Evolutionary conservation across 163 green algal species (phyloP).

Genomic region (Trebouxia gelatinosa): DNA sequence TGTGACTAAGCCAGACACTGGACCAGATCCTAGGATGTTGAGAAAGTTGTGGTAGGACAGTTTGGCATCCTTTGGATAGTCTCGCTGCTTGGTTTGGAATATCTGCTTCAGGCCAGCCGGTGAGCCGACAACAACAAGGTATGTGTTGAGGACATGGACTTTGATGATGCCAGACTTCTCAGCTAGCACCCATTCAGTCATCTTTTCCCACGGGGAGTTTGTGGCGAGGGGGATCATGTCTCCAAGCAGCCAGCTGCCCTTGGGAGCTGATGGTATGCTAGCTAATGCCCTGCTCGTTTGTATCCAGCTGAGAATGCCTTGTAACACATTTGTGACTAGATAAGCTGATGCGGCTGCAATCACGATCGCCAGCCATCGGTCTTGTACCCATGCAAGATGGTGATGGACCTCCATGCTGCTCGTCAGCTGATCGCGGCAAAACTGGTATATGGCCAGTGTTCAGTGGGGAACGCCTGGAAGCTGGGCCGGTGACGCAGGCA

Average conservation of each 20-base stretch:
- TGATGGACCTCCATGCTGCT: no score
- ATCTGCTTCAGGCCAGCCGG: conserved; percentile 75
- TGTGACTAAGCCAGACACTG: conserved; percentile 85
- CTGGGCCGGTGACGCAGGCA: no score
- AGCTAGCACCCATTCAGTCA: conserved; percentile 58
- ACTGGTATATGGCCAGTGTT: no score
- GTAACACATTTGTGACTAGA: background rate
- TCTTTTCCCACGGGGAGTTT: conserved; percentile 60
- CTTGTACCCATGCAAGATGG: no score
- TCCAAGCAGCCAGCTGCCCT: conserved; percentile 8
- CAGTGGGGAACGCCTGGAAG: no score
- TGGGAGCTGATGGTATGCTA: background rate
- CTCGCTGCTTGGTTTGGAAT: conserved; percentile 79
- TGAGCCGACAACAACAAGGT: conserved; percentile 70
- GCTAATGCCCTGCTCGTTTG: conserved; percentile 1
- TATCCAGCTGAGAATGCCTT: conserved; percentile 5
- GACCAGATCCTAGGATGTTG: conserved; percentile 76
- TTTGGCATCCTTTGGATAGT: conserved; percentile 90
- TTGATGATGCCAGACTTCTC: conserved; percentile 51
- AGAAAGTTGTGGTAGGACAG: conserved; percentile 92
- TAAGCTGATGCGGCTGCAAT: background rate
- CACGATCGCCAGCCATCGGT: background rate
- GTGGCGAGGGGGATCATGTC: background rate
- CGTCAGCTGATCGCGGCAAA: no score
- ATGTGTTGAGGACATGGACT: conserved; percentile 64